Base-by-base conservation (phyloP, 192 early-diverging fungal species). In the Chytriomyces confervae region DNA sequence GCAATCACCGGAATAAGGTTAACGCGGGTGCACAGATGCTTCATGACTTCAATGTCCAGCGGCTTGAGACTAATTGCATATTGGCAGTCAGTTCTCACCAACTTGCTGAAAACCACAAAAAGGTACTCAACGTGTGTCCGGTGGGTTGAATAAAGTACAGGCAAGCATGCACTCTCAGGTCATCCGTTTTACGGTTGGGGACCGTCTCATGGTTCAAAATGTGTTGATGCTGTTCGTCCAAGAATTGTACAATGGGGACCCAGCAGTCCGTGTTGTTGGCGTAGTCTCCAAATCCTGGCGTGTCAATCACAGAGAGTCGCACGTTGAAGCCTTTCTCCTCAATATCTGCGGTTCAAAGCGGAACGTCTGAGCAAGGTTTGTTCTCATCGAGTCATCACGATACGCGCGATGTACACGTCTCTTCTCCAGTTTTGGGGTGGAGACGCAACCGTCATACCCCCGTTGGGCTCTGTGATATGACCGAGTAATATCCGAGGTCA, bases 321-420 rank as follows among this genome's bases (percentile, higher is more conserved):
- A 97, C 96, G 74, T 93, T 95, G 91, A 99, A 99, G 85, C 94
- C 95, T 85, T 99, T 98, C 82, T 99, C 97, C 85, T 99, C 96
- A 23, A 99, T 89, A 79, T 97, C 81, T 85, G 70, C 20, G 53
- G 13, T 3, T n/a, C 13, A 57, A n/a, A n/a, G 20, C 20, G 53
- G 5, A 57, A 57, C 20, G 36, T 36, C 36, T 36, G 0, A 36
- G 36, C 36, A 36, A 36, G 36, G 36, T 36, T 36, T 36, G 36
- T 36, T 36, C 29, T 36, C 36, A 36, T 36, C 36, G 36, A 36
- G 36, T 36, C 36, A 36, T 36, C 36, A 36, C 36, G 36, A 36
- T 36, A 36, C 36, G 36, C 36, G 36, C 36, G 36, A 36, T 36
- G 36, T 4, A 4, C 36, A 36, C 36, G 36, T 36, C 36, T 36